phyloP scores from a whole-genome alignment of 257 asterid genomes.

The Knoxia roxburghii region DNA sequence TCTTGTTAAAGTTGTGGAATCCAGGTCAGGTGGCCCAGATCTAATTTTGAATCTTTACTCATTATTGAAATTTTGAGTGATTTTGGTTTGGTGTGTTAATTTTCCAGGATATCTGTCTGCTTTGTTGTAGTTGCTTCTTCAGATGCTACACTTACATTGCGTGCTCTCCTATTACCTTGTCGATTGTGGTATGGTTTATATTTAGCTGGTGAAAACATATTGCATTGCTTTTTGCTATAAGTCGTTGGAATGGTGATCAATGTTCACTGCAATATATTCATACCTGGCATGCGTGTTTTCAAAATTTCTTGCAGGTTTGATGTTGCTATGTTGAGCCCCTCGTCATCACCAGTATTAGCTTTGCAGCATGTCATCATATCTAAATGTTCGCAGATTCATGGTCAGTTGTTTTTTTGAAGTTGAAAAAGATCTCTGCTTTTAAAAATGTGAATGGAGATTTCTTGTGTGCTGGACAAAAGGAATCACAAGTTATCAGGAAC shows the following conservation, averaged over 20 bases:
- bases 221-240: neutral
- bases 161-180: conserved; percentile 84
- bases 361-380: conserved; percentile 71
- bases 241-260: neutral
- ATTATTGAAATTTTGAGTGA: conserved; percentile 6
- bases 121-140: conserved; percentile 86
- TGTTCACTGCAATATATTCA: neutral
- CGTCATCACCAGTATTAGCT: conserved; percentile 73
- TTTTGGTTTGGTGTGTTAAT: conserved; percentile 18
- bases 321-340: conserved; percentile 59
- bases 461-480: neutral
- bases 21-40: conserved; percentile 50
- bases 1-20: conserved; percentile 61
- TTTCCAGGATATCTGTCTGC: conserved; percentile 69
- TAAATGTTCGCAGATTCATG: conserved; percentile 36
- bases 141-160: conserved; percentile 79
- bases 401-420: conserved; percentile 33
- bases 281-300: conserved; percentile 18
- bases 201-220: neutral
- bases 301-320: conserved; percentile 65
- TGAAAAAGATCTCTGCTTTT: neutral
- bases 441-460: neutral
- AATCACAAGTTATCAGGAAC: neutral
- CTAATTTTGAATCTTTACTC: conserved; percentile 3
- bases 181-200: conserved; percentile 58